Percentiles rank a stretch among this genome's conserved stretches.
phyloP scores from a whole-genome alignment of 225 moss, liverwort and hornwort genomes.

The Thuidium tamariscinum region DNA sequence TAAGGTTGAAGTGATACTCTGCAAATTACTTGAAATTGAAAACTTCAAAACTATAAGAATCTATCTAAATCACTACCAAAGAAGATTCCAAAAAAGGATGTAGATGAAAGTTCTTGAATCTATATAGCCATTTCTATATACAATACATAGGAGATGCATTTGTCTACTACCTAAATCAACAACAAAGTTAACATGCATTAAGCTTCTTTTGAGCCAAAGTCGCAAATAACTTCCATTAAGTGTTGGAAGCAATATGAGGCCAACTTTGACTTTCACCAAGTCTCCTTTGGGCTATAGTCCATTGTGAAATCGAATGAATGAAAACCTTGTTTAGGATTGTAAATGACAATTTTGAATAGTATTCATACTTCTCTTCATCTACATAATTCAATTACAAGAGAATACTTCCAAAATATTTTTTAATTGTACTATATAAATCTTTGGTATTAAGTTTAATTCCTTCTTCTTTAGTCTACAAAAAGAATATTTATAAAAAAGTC shows the following conservation, averaged over 20 bases:
- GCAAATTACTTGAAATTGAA: neutral
- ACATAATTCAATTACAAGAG: neutral
- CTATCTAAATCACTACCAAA: too few species aligned
- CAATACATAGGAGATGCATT: too few species aligned
- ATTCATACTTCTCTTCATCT: rapidly evolving
- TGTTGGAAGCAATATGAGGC: neutral
- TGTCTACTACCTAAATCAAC: too few species aligned
- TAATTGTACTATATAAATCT: neutral
- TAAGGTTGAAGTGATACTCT: rapidly evolving
- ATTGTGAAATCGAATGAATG: neutral
- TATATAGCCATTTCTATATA: neutral
- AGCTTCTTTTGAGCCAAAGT: neutral
- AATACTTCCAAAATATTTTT: neutral
- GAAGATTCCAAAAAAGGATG: rapidly evolving
- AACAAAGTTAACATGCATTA: neutral
- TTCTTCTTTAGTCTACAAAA: neutral
- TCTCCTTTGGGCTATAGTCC: neutral
- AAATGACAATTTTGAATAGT: neutral
- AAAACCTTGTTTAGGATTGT: neutral
- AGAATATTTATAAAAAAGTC: neutral
- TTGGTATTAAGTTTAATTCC: neutral
- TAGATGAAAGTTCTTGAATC: neutral
- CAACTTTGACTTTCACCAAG: neutral
- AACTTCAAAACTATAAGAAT: neutral
- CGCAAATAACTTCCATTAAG: neutral